These are phyloP conservation scores for Myriosclerotinia curreyana DNA, from an alignment of 2,329 filamentous ascomycete species.

Conservation along the genomic window DNA sequence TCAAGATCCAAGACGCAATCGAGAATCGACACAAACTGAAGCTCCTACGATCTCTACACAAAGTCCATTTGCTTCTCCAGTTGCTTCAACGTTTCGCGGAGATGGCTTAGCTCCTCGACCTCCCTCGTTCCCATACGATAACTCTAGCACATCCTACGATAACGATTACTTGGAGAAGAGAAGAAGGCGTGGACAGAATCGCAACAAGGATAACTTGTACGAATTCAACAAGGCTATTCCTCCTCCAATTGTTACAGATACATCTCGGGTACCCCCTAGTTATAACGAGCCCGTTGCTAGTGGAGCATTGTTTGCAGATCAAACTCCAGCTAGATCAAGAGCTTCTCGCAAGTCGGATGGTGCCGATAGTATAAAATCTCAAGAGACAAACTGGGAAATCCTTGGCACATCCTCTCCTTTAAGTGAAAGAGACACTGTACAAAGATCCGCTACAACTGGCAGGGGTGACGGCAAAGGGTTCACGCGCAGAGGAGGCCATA, in stretches of 20 bases:
- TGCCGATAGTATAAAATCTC: slow-evolving; percentile 26
- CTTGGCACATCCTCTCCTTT: slow-evolving; percentile 23
- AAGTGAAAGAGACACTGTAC: slow-evolving; percentile 14
- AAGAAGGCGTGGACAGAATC: slow-evolving; percentile 43
- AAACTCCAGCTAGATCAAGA: slow-evolving; percentile 35
- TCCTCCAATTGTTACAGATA: slow-evolving; percentile 57
- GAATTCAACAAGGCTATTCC: slow-evolving; percentile 34
- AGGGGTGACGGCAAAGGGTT: slow-evolving; percentile 31
- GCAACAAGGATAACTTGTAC: slow-evolving; percentile 44
- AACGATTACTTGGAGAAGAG: slow-evolving; percentile 47
- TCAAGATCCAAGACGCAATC: slow-evolving; percentile 41
- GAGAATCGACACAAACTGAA: slow-evolving; percentile 55
- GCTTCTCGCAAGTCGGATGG: slow-evolving; percentile 37
- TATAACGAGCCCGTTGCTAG: slow-evolving; percentile 51
- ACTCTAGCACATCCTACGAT: slow-evolving; percentile 36
- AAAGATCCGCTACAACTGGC: slow-evolving; percentile 15
- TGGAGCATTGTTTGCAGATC: slow-evolving; percentile 38
- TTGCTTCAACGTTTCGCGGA: slow-evolving; percentile 49
- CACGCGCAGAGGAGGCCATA: slow-evolving; percentile 24
- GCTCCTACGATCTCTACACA: slow-evolving; percentile 56
- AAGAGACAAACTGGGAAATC: slow-evolving; percentile 31
- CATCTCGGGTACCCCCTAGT: slow-evolving; percentile 54
- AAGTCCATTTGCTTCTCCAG: slow-evolving; percentile 56
- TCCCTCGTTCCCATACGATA: slow-evolving; percentile 52
- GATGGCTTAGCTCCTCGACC: slow-evolving; percentile 58